phyloP scores from a whole-genome alignment of 768 basidiomycete species.

The Boletus sensibilis region DNA sequence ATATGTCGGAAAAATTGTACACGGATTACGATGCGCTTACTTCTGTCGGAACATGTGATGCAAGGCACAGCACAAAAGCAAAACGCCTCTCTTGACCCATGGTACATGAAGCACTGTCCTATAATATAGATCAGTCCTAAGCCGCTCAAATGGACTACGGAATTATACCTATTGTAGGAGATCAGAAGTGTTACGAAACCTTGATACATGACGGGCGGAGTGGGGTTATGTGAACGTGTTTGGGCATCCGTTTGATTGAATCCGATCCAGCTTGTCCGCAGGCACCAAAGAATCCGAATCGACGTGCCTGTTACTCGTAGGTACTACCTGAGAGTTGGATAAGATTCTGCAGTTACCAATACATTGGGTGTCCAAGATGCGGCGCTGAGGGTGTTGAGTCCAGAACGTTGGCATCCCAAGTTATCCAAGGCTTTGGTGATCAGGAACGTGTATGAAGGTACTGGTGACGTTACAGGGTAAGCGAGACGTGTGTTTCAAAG shows the following conservation, averaged over 20 bases:
- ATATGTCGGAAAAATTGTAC: neutral
- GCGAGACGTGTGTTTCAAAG: slow-evolving; percentile 17
- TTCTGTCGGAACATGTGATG: neutral
- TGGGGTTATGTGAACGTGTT: neutral
- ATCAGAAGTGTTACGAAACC: neutral
- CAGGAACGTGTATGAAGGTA: neutral
- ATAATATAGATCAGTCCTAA: neutral
- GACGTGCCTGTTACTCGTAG: neutral
- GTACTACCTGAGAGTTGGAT: neutral
- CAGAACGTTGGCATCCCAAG: neutral
- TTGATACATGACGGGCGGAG: neutral
- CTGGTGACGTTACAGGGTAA: slow-evolving; percentile 14
- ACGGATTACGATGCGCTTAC: neutral
- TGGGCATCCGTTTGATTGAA: neutral
- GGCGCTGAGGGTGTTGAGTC: neutral
- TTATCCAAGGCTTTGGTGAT: neutral
- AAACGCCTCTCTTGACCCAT: neutral
- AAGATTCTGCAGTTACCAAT: neutral
- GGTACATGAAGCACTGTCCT: neutral
- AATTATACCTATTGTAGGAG: neutral
- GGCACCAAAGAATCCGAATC: neutral
- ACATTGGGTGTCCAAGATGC: neutral
- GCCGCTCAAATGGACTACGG: neutral
- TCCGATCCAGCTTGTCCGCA: neutral
- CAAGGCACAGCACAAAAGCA: neutral